Base-by-base conservation (phyloP, 2,329 filamentous ascomycete species). In the Pseudopithomyces chartarum region DNA sequence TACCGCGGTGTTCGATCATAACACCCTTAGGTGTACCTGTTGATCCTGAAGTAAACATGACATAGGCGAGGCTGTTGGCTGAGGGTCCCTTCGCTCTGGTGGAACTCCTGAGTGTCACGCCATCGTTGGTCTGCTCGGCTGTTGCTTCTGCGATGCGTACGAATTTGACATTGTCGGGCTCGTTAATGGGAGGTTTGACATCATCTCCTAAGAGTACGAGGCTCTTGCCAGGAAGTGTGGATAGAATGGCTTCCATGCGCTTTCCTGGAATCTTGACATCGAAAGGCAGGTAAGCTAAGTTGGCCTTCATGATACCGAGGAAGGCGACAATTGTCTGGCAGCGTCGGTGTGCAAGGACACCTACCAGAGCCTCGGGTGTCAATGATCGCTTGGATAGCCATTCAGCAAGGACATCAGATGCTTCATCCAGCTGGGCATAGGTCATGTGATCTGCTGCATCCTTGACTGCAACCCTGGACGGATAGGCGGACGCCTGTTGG, bases 1-100 rank as follows among this genome's bases (percentile, higher is more conserved):
- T 74, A 1, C 84, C 81, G 0, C 78, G 76, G 62, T 90, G 87
- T 7, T 84, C 85, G 54, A 88, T 83, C 38, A 87, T 83, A 15
- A 86, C 82, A 2, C 84, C 86, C 54, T 85, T 84, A 0, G 84
- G 82, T 47, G 78, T 79, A 48, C 63, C 61, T 10, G 62, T 67
- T 11, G 75, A 65, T 29, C 26, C 26, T 5, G 26, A 29, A 29
- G 26, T 29, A 8, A 29, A 29, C 26, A 29, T 29, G 5, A 29
- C 26, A 29, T 29, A 29, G 5, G 26, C 26, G 5, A 29, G 26
- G 26, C 26, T 29, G 26, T 4, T 29, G 5, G 26, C 26, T 8
- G 26, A 29, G 26, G 26, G 26, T 29, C 26, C 26, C 26, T 29
- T 29, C 4, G 26, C 26, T 8, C 8, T 29, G 26, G 26, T 29